Conservation (phyloP, 208 protist genomes). For the Jaenimonas drosophilae region DNA sequence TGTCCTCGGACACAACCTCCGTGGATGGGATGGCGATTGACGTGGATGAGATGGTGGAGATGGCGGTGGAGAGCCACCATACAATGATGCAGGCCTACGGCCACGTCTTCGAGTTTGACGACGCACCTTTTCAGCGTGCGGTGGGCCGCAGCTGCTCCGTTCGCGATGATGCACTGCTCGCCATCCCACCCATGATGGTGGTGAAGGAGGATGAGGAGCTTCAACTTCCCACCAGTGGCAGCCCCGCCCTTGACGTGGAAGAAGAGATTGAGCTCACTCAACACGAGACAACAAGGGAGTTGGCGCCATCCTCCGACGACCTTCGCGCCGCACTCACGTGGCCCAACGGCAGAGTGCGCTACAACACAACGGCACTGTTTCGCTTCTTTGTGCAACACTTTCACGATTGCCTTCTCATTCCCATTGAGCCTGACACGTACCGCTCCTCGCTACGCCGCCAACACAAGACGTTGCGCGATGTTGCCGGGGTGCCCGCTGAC, state of each 20-base stretch:
- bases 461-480: constrained; percentile 4
- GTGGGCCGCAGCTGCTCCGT: too few relatives aligned
- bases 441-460: constrained; percentile 11
- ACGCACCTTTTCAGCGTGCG: constrained; percentile 8
- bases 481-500: neutral
- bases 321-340: too few relatives aligned
- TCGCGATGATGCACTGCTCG: too few relatives aligned
- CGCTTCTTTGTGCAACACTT: constrained; percentile 33
- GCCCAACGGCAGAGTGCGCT: too few relatives aligned
- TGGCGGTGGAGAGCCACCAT: constrained; percentile 2
- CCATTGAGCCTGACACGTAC: constrained; percentile 16
- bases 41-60: neutral
- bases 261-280: too few relatives aligned
- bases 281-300: too few relatives aligned
- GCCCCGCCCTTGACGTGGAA: too few relatives aligned
- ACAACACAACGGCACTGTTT: too few relatives aligned
- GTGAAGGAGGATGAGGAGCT: too few relatives aligned
- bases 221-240: too few relatives aligned
- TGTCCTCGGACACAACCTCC: neutral
- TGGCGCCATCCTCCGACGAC: too few relatives aligned
- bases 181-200: too few relatives aligned
- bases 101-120: constrained; percentile 15
- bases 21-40: neutral
- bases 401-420: constrained; percentile 21
- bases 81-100: constrained; percentile 2